These are phyloP conservation scores for Fomitiporia mediterranea DNA, from an alignment of 1,284 basidiomycete species.

Conservation along the genomic window DNA sequence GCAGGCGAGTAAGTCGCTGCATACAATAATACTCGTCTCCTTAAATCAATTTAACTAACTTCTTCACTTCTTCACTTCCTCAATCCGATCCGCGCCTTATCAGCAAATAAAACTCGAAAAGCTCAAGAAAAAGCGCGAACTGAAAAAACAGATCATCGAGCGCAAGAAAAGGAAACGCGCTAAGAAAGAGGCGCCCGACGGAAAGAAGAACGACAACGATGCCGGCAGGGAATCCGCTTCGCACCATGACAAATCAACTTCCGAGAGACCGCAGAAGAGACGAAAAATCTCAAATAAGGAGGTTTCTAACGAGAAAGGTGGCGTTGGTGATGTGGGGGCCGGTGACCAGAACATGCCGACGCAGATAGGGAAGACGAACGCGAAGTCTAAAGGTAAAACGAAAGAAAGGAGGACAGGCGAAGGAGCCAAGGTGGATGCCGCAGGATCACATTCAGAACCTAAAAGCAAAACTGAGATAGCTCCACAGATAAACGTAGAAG, in stretches of 20 bases:
- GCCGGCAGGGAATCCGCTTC: constrained; percentile 13
- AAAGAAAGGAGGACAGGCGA: neutral
- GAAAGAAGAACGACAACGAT: constrained; percentile 8
- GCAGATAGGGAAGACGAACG: constrained; percentile 1
- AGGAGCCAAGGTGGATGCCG: neutral
- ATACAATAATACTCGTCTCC: neutral
- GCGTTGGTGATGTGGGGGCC: neutral
- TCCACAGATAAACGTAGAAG: neutral
- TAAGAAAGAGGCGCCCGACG: constrained; percentile 5
- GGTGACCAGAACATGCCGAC: neutral
- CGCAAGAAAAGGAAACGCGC: constrained; percentile 13
- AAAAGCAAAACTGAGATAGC: neutral
- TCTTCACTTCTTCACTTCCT: no score
- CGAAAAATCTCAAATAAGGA: constrained; percentile 24
- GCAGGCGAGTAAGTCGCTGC: no score
- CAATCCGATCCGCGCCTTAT: no score
- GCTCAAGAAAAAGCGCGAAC: constrained; percentile 38
- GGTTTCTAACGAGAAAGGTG: neutral
- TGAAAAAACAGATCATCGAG: constrained; percentile 31
- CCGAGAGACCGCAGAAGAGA: constrained; percentile 27
- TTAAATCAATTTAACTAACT: neutral
- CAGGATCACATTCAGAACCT: neutral
- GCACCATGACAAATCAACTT: constrained; percentile 16
- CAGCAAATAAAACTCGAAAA: constrained; percentile 40
- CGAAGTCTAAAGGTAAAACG: constrained; percentile 1